phyloP scores from a whole-genome alignment of 805 yeast species.

The Yamadazyma akitaensis region DNA sequence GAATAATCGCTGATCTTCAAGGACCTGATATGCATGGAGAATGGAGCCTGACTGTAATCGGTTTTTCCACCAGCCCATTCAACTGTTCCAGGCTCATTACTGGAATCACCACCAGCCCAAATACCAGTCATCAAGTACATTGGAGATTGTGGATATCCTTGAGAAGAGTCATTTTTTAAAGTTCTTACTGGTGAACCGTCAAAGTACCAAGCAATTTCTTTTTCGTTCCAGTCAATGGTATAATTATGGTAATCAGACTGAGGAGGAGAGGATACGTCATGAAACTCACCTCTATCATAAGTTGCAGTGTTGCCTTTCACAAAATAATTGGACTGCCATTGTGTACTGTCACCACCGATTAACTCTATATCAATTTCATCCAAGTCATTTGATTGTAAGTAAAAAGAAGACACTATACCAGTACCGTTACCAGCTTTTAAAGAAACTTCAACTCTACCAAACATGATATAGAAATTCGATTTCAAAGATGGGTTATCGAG shows the following conservation, averaged over 20 bases:
- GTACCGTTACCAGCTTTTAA: conserved; percentile 69
- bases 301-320: conserved; percentile 74
- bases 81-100: conserved; percentile 62
- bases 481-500: conserved; percentile 73
- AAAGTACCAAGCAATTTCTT: conserved; percentile 58
- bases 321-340: conserved; percentile 75
- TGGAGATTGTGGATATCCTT: conserved; percentile 86
- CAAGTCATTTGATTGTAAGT: conserved; percentile 72
- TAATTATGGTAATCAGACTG: conserved; percentile 64
- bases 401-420: conserved; percentile 78
- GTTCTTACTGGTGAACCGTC: conserved; percentile 70
- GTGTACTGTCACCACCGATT: conserved; percentile 72
- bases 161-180: conserved; percentile 45
- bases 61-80: conserved; percentile 79
- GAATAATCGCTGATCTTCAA: conserved; percentile 64
- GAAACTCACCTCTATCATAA: conserved; percentile 76
- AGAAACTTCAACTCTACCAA: conserved; percentile 67
- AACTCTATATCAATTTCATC: conserved; percentile 88
- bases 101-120: conserved; percentile 80
- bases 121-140: conserved; percentile 65
- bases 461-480: conserved; percentile 80
- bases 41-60: conserved; percentile 63
- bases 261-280: conserved; percentile 50
- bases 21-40: conserved; percentile 56
- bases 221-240: conserved; percentile 78